Evolutionary conservation across 352 stramenopile species (phyloP).

Genomic region (Blastocystis hominis): DNA sequence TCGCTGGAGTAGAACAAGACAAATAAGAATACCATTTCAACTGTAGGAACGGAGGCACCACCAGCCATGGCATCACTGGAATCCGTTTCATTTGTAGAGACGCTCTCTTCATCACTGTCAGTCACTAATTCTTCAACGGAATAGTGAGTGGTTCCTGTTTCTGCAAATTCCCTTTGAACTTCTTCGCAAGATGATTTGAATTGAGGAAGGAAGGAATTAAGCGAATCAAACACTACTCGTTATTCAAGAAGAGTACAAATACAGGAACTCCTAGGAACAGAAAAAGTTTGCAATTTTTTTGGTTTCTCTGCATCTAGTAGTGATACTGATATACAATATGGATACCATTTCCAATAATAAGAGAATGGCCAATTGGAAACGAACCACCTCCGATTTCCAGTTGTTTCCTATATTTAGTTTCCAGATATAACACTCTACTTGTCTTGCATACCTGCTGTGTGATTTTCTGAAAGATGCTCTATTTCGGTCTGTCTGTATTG

Average conservation of each 20-base stretch:
- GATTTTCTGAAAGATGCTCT: too few relatives aligned
- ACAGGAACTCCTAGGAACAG: not conserved
- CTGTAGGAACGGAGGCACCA: not conserved
- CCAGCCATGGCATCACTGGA: not conserved
- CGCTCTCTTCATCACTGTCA: not conserved
- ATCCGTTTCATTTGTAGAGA: not conserved
- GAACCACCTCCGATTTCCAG: not conserved
- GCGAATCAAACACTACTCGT: constrained; percentile 39
- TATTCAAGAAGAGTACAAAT: not conserved
- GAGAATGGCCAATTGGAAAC: not conserved
- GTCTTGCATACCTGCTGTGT: too few relatives aligned
- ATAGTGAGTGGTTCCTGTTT: constrained; percentile 5
- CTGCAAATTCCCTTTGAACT: not conserved
- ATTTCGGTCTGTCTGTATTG: too few relatives aligned
- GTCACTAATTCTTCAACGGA: not conserved
- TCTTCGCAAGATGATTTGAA: constrained; percentile 29
- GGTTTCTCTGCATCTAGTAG: not conserved
- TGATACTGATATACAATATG: not conserved
- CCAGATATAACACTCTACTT: too few relatives aligned
- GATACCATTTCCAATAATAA: not conserved
- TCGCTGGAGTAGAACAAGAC: not conserved
- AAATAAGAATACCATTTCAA: constrained; percentile 12
- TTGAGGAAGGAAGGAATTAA: constrained; percentile 16
- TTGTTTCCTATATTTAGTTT: too few relatives aligned
- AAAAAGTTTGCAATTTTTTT: constrained; percentile 46